Evolutionary conservation across 192 early-diverging fungal genomes (phyloP).

Genomic region (Linnemannia zychae): DNA sequence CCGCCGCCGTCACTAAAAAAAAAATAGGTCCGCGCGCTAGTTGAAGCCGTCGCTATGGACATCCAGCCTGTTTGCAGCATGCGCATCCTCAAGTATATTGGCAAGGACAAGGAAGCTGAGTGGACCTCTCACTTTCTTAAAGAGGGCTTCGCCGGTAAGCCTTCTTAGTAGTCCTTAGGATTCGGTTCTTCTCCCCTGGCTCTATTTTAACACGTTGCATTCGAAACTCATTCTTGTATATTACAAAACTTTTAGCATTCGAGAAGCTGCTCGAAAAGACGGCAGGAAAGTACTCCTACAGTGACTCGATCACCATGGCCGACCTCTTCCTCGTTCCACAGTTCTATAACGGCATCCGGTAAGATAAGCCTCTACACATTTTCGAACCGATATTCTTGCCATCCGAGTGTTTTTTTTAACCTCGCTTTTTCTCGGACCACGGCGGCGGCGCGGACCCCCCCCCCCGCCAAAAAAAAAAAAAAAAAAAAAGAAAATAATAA

Average conservation of each 20-base stretch:
- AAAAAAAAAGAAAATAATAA: too few species aligned
- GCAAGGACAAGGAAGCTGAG: constrained; percentile 61
- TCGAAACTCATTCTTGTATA: not conserved
- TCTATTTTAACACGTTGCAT: not conserved
- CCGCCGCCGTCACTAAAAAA: not conserved
- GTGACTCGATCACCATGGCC: constrained; percentile 88
- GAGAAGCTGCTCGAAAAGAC: constrained; percentile 66
- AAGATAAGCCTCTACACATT: constrained; percentile 5
- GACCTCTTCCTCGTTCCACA: constrained; percentile 87
- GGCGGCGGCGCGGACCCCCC: too few species aligned
- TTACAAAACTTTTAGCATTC: constrained; percentile 25
- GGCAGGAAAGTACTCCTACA: constrained; percentile 84
- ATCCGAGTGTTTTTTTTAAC: too few species aligned
- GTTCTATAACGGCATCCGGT: constrained; percentile 82
- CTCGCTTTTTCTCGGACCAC: too few species aligned
- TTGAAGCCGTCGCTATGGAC: constrained; percentile 79
- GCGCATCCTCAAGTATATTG: constrained; percentile 71
- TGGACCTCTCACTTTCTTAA: constrained; percentile 69
- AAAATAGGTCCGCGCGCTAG: constrained; percentile 76
- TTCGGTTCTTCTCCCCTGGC: not conserved
- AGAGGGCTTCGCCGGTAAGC: constrained; percentile 71
- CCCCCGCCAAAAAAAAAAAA: too few species aligned
- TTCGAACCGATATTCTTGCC: not conserved
- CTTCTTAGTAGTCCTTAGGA: not conserved
- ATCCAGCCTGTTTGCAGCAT: constrained; percentile 91